Conservation (phyloP, 2,329 filamentous ascomycete species). For the Exophiala spinifera region DNA sequence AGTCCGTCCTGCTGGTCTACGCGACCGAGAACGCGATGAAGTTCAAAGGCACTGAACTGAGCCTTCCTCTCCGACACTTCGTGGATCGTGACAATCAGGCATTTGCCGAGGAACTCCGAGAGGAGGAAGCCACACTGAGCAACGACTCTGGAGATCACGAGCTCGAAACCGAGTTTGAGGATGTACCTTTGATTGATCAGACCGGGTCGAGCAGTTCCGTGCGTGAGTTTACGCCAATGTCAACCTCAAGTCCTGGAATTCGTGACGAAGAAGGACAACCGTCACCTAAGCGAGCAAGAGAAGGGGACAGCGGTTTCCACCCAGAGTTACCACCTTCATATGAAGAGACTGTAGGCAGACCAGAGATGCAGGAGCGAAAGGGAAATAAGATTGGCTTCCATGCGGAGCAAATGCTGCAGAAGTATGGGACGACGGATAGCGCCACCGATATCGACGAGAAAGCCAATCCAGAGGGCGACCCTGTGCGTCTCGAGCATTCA, state of each 20-base stretch:
- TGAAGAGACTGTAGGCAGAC: slow-evolving; percentile 33
- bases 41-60: slow-evolving; percentile 32
- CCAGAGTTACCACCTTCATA: slow-evolving; percentile 32
- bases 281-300: slow-evolving; percentile 24
- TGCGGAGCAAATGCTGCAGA: slow-evolving; percentile 27
- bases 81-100: slow-evolving; percentile 49
- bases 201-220: slow-evolving; percentile 21
- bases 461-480: neutral
- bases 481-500: slow-evolving; percentile 19
- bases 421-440: slow-evolving; percentile 19
- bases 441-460: neutral
- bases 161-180: slow-evolving; percentile 21
- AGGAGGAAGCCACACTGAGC: slow-evolving; percentile 15
- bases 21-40: slow-evolving; percentile 50
- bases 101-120: slow-evolving; percentile 34
- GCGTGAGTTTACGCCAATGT: slow-evolving; percentile 27
- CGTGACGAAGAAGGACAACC: slow-evolving; percentile 26
- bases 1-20: slow-evolving; percentile 57
- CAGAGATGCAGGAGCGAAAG: slow-evolving; percentile 42
- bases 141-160: slow-evolving; percentile 4
- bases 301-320: slow-evolving; percentile 1
- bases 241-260: slow-evolving; percentile 22
- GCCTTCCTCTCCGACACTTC: slow-evolving; percentile 39
- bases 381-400: slow-evolving; percentile 28
- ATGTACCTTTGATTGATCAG: slow-evolving; percentile 24